Percentiles rank a stretch among this genome's conserved stretches.
Evolutionary conservation across 2,329 filamentous ascomycete genomes (phyloP).

Genomic region (Phymatotrichopsis omnivora): DNA sequence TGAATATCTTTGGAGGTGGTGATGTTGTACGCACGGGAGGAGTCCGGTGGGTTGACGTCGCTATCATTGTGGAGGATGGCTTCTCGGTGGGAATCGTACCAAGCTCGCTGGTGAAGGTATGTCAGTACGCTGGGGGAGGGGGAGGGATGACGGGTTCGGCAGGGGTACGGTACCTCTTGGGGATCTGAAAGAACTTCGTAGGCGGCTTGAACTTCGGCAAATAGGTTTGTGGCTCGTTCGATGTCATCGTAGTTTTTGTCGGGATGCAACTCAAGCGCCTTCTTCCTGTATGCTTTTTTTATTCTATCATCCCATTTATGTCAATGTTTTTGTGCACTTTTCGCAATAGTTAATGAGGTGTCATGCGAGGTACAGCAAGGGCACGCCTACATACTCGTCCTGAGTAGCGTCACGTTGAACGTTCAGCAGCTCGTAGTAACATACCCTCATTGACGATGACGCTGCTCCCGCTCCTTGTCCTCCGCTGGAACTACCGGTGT

Average conservation of each 20-base stretch:
- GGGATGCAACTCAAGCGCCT: constrained; percentile 86
- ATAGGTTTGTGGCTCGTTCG: constrained; percentile 70
- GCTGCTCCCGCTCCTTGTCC: not conserved
- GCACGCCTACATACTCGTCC: constrained; percentile 54
- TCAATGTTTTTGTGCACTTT: constrained; percentile 9
- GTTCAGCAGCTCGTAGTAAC: constrained; percentile 76
- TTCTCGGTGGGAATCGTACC: constrained; percentile 93
- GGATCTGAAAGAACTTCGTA: constrained; percentile 94
- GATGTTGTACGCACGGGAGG: constrained; percentile 45
- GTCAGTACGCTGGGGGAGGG: too few species aligned
- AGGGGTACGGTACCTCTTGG: too few species aligned
- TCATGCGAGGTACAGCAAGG: constrained; percentile 1
- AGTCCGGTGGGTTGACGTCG: constrained; percentile 38
- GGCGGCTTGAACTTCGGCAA: constrained; percentile 84
- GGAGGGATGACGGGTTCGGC: not conserved
- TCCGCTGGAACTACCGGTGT: not conserved
- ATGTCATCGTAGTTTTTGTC: constrained; percentile 85
- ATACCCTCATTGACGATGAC: constrained; percentile 45
- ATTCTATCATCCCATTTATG: constrained; percentile 46
- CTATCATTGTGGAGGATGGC: constrained; percentile 61
- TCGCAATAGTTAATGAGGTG: not conserved
- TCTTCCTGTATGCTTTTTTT: constrained; percentile 83
- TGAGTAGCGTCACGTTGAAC: constrained; percentile 63
- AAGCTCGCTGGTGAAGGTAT: constrained; percentile 56
- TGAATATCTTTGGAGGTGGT: constrained; percentile 74